Percentiles rank a stretch among this genome's conserved stretches.
Evolutionary conservation across 257 asterid genomes (phyloP).

Genomic region (Fraxinus anomala): DNA sequence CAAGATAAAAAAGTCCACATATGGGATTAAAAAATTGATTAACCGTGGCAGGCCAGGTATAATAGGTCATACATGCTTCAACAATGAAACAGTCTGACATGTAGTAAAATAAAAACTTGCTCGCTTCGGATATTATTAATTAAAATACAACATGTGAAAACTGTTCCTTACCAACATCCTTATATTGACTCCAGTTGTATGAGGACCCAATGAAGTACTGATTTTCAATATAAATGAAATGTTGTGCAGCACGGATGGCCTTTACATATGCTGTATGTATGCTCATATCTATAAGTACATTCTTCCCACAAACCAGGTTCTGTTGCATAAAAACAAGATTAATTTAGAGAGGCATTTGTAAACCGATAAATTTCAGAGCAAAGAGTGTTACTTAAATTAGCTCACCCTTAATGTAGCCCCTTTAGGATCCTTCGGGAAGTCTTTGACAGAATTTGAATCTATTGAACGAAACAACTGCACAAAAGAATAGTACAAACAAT

Average conservation of each 20-base stretch:
- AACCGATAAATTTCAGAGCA: constrained; percentile 8
- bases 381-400: constrained; percentile 22
- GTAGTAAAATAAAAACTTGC: neutral
- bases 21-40: neutral
- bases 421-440: constrained; percentile 92
- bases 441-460: constrained; percentile 94
- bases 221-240: constrained; percentile 88
- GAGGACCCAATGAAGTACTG: constrained; percentile 99
- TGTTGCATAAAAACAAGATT: constrained; percentile 33
- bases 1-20: neutral
- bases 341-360: neutral
- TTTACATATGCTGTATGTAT: constrained; percentile 90
- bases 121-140: neutral
- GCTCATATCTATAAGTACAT: constrained; percentile 95
- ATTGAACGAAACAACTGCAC: constrained; percentile 90
- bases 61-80: neutral
- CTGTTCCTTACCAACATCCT: constrained; percentile 64
- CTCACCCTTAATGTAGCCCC: constrained; percentile 72
- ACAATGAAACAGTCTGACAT: neutral
- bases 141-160: constrained; percentile 2
- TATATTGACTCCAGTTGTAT: constrained; percentile 80
- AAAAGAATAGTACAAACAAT: constrained; percentile 22
- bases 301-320: constrained; percentile 96
- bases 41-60: neutral
- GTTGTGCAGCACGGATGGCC: constrained; percentile 97